Conservation (phyloP, 257 asterid genomes). For the Plantago elongata region DNA sequence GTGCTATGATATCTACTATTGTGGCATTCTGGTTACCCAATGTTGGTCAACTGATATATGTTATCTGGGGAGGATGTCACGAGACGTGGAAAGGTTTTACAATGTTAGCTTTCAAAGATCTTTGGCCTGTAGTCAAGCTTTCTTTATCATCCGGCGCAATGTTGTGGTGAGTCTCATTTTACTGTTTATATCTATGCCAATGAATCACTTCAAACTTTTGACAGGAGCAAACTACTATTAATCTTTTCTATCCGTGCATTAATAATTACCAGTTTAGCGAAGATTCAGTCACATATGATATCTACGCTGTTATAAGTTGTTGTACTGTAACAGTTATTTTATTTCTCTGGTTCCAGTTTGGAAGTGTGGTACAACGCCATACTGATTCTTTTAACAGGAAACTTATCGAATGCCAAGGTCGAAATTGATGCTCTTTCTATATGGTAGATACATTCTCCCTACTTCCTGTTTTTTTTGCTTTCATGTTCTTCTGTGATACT, state of each 20-base stretch:
- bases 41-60: conserved; percentile 45
- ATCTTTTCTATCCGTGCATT: too few species aligned
- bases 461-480: background rate
- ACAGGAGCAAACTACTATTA: background rate
- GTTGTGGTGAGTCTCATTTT: conserved; percentile 45
- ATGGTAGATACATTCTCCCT: conserved; percentile 36
- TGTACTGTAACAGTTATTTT: background rate
- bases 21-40: conserved; percentile 78
- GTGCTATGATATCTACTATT: conserved; percentile 57
- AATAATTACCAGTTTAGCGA: too few species aligned
- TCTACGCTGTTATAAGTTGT: background rate
- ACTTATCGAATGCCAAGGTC: conserved; percentile 54
- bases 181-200: background rate
- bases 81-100: conserved; percentile 78
- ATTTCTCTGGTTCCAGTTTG: conserved; percentile 35
- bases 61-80: conserved; percentile 53
- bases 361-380: conserved; percentile 74
- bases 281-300: too few species aligned
- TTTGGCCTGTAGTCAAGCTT: conserved; percentile 61
- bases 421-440: conserved; percentile 67
- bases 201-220: background rate
- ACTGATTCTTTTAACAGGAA: conserved; percentile 62
- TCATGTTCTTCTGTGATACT: background rate
- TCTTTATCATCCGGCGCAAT: conserved; percentile 74
- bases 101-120: conserved; percentile 53